phyloP scores from a whole-genome alignment of 768 basidiomycete species.

The Leccinum variicolor region DNA sequence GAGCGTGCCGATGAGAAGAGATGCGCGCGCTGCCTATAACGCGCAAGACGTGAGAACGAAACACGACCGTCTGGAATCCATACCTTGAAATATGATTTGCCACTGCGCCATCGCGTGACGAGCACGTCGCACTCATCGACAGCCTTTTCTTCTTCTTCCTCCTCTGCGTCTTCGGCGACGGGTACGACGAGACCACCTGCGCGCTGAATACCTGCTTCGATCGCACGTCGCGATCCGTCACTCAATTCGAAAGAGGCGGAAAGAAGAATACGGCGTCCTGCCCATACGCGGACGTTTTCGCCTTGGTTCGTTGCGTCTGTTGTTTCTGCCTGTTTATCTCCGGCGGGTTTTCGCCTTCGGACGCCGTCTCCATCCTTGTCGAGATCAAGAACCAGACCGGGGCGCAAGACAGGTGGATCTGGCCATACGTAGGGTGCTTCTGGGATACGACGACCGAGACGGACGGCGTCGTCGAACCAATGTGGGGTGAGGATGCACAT shows the following conservation, averaged over 20 bases:
- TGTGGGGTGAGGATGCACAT: conserved; percentile 81
- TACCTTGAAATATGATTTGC: conserved; percentile 69
- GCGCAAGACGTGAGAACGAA: neutral
- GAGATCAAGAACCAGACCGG: conserved; percentile 15
- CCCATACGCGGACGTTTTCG: conserved; percentile 53
- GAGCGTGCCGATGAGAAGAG: conserved; percentile 61
- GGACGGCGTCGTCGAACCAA: conserved; percentile 84
- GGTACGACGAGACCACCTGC: conserved; percentile 58
- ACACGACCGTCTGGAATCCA: neutral
- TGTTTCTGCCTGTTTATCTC: conserved; percentile 23
- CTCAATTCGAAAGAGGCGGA: conserved; percentile 55
- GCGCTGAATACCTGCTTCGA: conserved; percentile 56
- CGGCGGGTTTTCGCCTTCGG: conserved; percentile 24
- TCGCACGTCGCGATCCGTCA: conserved; percentile 44
- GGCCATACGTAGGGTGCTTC: conserved; percentile 71
- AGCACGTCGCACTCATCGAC: conserved; percentile 64
- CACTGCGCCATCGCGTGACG: conserved; percentile 67
- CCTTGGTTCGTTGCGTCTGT: conserved; percentile 15
- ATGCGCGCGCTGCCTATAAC: conserved; percentile 50
- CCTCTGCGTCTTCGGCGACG: conserved; percentile 44
- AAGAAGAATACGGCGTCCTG: conserved; percentile 57
- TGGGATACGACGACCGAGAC: conserved; percentile 51
- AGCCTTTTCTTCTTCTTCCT: conserved; percentile 28
- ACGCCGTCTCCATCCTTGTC: conserved; percentile 18
- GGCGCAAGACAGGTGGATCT: conserved; percentile 51